Percentiles rank a stretch among this genome's conserved stretches.
These are phyloP conservation scores for Turritis glabra DNA, from an alignment of 345 rosid species.

Conservation along the genomic window DNA sequence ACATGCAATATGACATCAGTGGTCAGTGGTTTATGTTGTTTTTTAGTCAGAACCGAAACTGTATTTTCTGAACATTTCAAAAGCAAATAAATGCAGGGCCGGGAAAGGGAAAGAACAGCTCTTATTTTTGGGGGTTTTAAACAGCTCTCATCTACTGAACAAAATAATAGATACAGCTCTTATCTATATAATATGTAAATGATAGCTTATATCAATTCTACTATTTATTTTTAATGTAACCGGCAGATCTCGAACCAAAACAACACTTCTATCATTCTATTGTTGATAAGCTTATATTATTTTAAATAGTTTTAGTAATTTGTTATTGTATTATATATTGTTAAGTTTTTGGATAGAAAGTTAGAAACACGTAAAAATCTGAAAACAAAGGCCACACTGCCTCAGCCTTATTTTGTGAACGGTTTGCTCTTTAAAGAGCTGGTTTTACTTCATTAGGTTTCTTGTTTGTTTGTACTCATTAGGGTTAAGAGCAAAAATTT, in stretches of 20 bases:
- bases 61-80: slow-evolving; percentile 22
- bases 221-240: not conserved
- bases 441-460: no score
- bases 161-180: slow-evolving; percentile 6
- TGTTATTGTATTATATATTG: no score
- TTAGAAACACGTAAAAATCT: not conserved
- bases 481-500: no score
- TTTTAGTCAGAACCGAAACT: slow-evolving; percentile 28
- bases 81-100: slow-evolving; percentile 15
- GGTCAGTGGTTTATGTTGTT: slow-evolving; percentile 29
- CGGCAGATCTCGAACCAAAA: not conserved
- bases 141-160: slow-evolving; percentile 27
- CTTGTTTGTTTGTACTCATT: no score
- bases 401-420: not conserved
- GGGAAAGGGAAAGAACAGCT: slow-evolving; percentile 16
- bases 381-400: not conserved
- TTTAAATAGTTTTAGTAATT: not conserved
- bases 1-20: slow-evolving; percentile 38
- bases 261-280: not conserved
- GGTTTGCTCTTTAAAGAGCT: no score
- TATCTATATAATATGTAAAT: no score
- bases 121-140: slow-evolving; percentile 19
- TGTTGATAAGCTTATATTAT: not conserved
- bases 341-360: not conserved
- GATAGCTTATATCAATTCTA: slow-evolving; percentile 9